Conservation (phyloP, 495 filamentous ascomycete species). For the Penicillium coprophilum region DNA sequence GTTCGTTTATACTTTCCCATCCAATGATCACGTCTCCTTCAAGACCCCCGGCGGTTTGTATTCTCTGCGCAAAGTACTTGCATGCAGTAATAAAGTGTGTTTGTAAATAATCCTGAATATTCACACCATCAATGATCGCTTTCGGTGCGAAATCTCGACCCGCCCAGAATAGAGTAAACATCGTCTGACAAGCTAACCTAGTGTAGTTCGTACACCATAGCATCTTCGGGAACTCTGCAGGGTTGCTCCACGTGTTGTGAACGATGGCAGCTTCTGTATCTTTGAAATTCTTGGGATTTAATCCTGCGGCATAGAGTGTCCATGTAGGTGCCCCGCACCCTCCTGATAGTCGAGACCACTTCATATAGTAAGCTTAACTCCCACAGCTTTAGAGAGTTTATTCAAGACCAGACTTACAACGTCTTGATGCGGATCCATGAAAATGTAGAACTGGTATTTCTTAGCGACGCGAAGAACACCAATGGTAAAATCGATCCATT, state of each 20-base stretch:
- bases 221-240: constrained; percentile 92
- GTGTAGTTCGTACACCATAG: constrained; percentile 98
- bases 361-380: background rate
- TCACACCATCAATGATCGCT: constrained; percentile 89
- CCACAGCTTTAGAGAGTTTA: too few species aligned
- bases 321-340: constrained; percentile 98
- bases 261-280: constrained; percentile 90
- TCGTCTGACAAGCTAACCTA: constrained; percentile 80
- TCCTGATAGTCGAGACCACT: constrained; percentile 95
- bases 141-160: constrained; percentile 92
- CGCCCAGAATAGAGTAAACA: constrained; percentile 93
- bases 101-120: constrained; percentile 96
- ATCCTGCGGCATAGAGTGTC: constrained; percentile 91
- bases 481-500: constrained; percentile 90
- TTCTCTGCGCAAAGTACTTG: constrained; percentile 74
- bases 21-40: constrained; percentile 90
- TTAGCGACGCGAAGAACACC: constrained; percentile 81
- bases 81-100: constrained; percentile 79
- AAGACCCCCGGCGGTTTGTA: constrained; percentile 87
- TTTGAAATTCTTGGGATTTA: constrained; percentile 81
- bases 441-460: constrained; percentile 88
- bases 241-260: constrained; percentile 90
- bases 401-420: constrained; percentile 57
- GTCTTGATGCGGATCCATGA: constrained; percentile 98
- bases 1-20: constrained; percentile 95